phyloP scores from a whole-genome alignment of 129 eudicot species.

The Saposhnikovia divaricata region DNA sequence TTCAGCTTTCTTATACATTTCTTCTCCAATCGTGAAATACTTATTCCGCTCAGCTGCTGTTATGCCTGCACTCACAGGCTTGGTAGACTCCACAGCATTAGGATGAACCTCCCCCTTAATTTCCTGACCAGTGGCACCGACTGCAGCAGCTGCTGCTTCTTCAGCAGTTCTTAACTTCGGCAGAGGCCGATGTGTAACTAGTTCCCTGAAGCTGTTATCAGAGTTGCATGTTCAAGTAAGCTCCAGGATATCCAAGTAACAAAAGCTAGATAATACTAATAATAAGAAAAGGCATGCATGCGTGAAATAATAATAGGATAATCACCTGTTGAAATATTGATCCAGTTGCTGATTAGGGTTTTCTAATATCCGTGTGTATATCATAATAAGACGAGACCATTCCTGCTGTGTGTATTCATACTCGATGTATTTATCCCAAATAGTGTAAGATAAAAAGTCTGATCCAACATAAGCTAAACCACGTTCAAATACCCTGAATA shows the following conservation, averaged over 20 bases:
- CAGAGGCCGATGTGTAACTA: constrained; percentile 87
- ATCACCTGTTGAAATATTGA: constrained; percentile 87
- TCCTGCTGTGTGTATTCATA: constrained; percentile 81
- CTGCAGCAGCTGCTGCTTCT: constrained; percentile 58
- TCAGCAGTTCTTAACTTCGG: constrained; percentile 78
- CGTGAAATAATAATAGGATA: no score
- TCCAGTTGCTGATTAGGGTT: constrained; percentile 95
- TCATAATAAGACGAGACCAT: constrained; percentile 77
- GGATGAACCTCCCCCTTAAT: constrained; percentile 68
- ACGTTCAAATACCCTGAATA: constrained; percentile 92
- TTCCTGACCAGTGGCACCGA: constrained; percentile 36
- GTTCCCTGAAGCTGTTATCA: constrained; percentile 77
- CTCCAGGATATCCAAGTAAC: not conserved
- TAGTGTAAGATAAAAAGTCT: constrained; percentile 72
- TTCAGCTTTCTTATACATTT: constrained; percentile 83
- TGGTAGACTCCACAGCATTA: constrained; percentile 42
- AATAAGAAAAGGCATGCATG: not conserved
- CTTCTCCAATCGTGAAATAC: constrained; percentile 89
- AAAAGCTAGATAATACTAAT: no score
- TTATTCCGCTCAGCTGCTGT: constrained; percentile 91
- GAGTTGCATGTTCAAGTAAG: not conserved
- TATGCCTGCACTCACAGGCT: constrained; percentile 60
- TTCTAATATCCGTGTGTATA: constrained; percentile 79
- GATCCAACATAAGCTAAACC: constrained; percentile 93
- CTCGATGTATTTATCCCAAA: constrained; percentile 97